Percentiles rank a stretch among this genome's conserved stretches.
Evolutionary conservation across 768 basidiomycete genomes (phyloP).

Genomic region (Russula sp.): DNA sequence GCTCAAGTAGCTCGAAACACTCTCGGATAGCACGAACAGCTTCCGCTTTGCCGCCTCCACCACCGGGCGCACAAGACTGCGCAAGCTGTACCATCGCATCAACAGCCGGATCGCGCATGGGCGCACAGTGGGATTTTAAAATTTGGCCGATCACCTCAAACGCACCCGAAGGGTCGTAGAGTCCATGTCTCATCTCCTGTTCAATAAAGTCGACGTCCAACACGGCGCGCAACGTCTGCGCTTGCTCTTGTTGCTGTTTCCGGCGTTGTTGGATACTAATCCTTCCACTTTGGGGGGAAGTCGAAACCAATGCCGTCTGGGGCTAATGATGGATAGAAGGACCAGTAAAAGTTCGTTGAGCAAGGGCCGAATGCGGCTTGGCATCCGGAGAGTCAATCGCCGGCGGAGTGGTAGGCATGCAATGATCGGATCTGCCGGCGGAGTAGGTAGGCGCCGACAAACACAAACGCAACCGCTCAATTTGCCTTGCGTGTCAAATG

Average conservation of each 20-base stretch:
- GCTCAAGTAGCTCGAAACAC: conserved; percentile 88
- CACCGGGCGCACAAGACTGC: conserved; percentile 52
- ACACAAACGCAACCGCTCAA: conserved; percentile 47
- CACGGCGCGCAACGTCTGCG: conserved; percentile 25
- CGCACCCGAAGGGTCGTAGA: conserved; percentile 77
- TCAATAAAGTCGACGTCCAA: conserved; percentile 82
- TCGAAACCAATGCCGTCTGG: conserved; percentile 48
- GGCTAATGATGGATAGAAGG: conserved; percentile 72
- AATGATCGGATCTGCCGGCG: conserved; percentile 44
- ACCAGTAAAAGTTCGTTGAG: conserved; percentile 64
- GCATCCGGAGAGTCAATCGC: conserved; percentile 60
- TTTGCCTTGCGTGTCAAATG: conserved; percentile 60
- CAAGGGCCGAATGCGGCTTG: conserved; percentile 67
- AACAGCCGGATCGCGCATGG: conserved; percentile 83
- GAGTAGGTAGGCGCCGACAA: conserved; percentile 40
- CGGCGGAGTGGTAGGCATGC: conserved; percentile 38
- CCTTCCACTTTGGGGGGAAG: conserved; percentile 27
- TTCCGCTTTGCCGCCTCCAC: conserved; percentile 54
- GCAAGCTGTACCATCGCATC: conserved; percentile 80
- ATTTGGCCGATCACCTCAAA: conserved; percentile 77
- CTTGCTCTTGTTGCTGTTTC: conserved; percentile 29
- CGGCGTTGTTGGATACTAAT: conserved; percentile 27
- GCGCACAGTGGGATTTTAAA: conserved; percentile 88
- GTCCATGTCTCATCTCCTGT: conserved; percentile 71
- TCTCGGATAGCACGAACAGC: conserved; percentile 71